phyloP scores from a whole-genome alignment of 192 early-diverging fungal species.

The Entophlyctis helioformis region DNA sequence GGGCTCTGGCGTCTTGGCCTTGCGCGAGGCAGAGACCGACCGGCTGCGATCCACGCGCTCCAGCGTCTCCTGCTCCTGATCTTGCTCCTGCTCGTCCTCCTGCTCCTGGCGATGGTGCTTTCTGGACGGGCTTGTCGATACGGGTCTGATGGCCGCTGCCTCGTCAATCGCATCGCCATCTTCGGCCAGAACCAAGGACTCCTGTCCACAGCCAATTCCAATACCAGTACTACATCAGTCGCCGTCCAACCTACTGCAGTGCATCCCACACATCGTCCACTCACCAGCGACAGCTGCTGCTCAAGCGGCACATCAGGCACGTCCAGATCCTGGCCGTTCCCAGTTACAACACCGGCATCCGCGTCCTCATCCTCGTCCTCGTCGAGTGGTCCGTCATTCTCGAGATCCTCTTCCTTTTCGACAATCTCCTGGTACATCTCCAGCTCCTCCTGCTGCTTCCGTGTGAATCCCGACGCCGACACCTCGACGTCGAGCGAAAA shows the following conservation, averaged over 20 bases:
- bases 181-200: not conserved
- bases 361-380: conserved; percentile 22
- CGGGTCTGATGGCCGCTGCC: too few species aligned
- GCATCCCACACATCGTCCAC: not conserved
- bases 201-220: not conserved
- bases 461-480: conserved; percentile 91
- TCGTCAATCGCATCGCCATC: too few species aligned
- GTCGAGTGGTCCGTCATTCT: conserved; percentile 5
- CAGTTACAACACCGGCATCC: conserved; percentile 6
- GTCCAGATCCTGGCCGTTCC: too few species aligned
- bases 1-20: not conserved
- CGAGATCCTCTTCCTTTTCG: conserved; percentile 2
- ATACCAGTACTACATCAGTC: not conserved
- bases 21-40: too few species aligned
- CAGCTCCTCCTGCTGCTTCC: conserved; percentile 78
- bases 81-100: too few species aligned
- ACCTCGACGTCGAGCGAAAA: conserved; percentile 92
- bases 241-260: not conserved
- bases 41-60: too few species aligned
- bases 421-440: conserved; percentile 29
- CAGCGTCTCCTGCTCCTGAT: too few species aligned
- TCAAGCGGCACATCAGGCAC: not conserved
- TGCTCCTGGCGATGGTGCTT: too few species aligned
- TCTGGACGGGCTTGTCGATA: too few species aligned
- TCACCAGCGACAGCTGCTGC: not conserved